A percentile compares a stretch with the other conserved stretches of the same genome.
Conservation (phyloP, 805 yeast genomes). For the Pichia occidentalis region DNA sequence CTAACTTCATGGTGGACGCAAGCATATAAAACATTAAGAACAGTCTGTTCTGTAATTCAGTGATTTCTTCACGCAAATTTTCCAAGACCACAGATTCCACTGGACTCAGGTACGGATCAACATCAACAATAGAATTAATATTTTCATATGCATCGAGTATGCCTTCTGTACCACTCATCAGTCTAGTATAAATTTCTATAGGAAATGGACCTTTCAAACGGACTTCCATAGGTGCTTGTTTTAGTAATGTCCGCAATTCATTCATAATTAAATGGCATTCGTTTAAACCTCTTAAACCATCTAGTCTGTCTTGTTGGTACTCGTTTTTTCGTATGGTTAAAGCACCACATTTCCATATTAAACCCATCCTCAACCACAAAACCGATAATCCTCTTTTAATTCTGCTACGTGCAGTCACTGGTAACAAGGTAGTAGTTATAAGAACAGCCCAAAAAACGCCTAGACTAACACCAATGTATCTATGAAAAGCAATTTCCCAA, state of each 20-base stretch:
- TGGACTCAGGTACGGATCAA: conserved; percentile 46
- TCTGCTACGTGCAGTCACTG: conserved; percentile 69
- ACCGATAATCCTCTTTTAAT: conserved; percentile 58
- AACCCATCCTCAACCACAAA: conserved; percentile 75
- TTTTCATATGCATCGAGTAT: conserved; percentile 74
- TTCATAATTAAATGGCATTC: conserved; percentile 46
- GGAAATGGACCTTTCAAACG: conserved; percentile 74
- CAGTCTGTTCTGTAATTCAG: conserved; percentile 64
- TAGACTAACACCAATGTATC: conserved; percentile 62
- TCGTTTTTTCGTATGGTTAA: conserved; percentile 37
- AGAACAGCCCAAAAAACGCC: conserved; percentile 76
- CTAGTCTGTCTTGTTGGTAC: conserved; percentile 23
- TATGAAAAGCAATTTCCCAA: conserved; percentile 68
- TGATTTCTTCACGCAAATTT: conserved; percentile 50
- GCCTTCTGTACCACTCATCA: conserved; percentile 51
- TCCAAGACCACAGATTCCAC: conserved; percentile 52
- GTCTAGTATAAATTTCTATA: conserved; percentile 38
- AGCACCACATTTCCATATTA: conserved; percentile 75
- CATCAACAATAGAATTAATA: conserved; percentile 58
- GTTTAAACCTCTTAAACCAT: conserved; percentile 40
- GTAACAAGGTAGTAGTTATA: conserved; percentile 59
- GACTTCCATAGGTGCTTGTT: conserved; percentile 70
- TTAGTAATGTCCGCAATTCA: conserved; percentile 52
- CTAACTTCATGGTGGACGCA: conserved; percentile 67
- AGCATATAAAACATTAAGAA: conserved; percentile 73